Conservation (phyloP, 495 filamentous ascomycete genomes). For the Talaromyces nanjingensis region DNA sequence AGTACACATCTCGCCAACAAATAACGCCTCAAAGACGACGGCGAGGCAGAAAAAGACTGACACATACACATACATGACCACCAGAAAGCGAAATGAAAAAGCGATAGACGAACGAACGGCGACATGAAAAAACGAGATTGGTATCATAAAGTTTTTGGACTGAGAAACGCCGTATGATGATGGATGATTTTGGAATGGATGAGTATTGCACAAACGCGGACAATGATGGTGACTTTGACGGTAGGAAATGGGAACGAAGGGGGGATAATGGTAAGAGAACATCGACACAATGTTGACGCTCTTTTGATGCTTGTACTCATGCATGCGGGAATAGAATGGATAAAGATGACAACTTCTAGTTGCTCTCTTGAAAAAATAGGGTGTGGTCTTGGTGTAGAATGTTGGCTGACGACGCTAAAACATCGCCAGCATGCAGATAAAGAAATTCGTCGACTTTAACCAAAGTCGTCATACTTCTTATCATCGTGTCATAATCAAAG, state of each 20-base stretch:
- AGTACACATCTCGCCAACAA: not conserved
- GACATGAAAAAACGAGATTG: not conserved
- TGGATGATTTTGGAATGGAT: not conserved
- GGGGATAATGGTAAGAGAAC: not conserved
- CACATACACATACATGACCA: not conserved
- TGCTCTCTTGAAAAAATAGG: not conserved
- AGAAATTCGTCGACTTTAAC: not conserved
- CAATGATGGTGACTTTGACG: not conserved
- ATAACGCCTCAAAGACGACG: not conserved
- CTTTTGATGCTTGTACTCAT: not conserved
- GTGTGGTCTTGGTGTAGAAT: not conserved
- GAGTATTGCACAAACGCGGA: not conserved
- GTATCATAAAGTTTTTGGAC: not conserved
- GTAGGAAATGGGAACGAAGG: not conserved
- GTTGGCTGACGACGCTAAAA: not conserved
- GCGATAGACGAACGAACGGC: not conserved
- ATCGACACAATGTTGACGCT: not conserved
- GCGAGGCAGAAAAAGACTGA: not conserved
- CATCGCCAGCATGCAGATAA: not conserved
- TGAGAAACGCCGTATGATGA: not conserved
- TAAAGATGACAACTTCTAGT: not conserved
- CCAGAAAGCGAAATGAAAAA: not conserved
- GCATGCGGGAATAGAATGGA: not conserved
- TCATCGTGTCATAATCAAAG: slow-evolving; percentile 13
- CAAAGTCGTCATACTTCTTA: not conserved